phyloP scores from a whole-genome alignment of 371 early-diverging fungal genomes.

The Entomophthora muscae region DNA sequence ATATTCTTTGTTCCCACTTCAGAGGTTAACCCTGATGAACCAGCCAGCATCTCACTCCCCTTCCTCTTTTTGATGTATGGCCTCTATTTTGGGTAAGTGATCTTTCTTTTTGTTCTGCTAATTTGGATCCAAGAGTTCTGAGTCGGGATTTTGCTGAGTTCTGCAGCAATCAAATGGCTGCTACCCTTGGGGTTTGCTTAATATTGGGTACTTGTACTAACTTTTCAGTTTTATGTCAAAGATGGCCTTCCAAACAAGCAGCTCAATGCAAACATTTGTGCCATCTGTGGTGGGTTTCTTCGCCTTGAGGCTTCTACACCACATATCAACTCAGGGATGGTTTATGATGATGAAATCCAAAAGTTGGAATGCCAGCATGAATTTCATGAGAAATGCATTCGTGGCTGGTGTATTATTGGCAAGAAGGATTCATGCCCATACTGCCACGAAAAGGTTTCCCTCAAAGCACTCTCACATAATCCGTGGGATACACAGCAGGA shows the following conservation, averaged over 20 bases:
- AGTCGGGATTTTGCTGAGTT: slow-evolving; percentile 74
- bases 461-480: slow-evolving; percentile 53
- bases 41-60: slow-evolving; percentile 20
- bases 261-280: slow-evolving; percentile 54
- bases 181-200: slow-evolving; percentile 32
- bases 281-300: slow-evolving; percentile 47
- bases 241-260: slow-evolving; percentile 49
- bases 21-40: slow-evolving; percentile 20
- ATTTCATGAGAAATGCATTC: slow-evolving; percentile 82
- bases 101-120: neutral
- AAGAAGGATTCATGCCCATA: slow-evolving; percentile 92
- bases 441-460: slow-evolving; percentile 75
- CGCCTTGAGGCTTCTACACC: slow-evolving; percentile 14
- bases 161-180: slow-evolving; percentile 65
- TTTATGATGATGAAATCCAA: slow-evolving; percentile 28
- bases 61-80: slow-evolving; percentile 32
- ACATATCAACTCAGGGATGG: slow-evolving; percentile 9
- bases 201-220: neutral
- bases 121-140: slow-evolving; percentile 28
- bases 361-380: slow-evolving; percentile 57
- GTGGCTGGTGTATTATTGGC: slow-evolving; percentile 87
- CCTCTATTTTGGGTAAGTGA: slow-evolving; percentile 45
- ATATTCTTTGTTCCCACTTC: slow-evolving; percentile 30
- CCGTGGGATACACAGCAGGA: slow-evolving; percentile 63
- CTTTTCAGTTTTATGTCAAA: slow-evolving; percentile 35